A percentile compares a stretch with the other conserved stretches of the same genome.
These are phyloP conservation scores for Amphicarpaea edgeworthii DNA, from an alignment of 306 rosid genomes.

Conservation along the genomic window DNA sequence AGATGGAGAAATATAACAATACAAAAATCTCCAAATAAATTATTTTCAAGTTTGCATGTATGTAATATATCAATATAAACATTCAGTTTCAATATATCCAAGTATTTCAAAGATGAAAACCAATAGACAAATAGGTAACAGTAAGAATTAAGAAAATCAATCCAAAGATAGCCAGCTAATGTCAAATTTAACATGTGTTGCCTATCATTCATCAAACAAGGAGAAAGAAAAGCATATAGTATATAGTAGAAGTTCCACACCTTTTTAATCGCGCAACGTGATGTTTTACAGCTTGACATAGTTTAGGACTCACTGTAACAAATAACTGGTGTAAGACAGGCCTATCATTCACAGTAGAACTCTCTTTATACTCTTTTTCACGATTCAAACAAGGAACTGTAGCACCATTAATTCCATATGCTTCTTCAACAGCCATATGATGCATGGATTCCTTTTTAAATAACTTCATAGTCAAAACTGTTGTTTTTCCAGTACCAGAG, in stretches of 20 bases:
- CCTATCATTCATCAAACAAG: background rate
- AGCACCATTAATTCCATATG: constrained; percentile 21
- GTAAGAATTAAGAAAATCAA: background rate
- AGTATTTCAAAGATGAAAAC: background rate
- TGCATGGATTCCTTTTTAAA: constrained; percentile 63
- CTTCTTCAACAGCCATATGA: constrained; percentile 51
- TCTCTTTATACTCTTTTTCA: constrained; percentile 24
- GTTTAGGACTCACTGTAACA: constrained; percentile 83
- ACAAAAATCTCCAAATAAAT: background rate
- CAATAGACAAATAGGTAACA: background rate
- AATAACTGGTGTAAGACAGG: constrained; percentile 67
- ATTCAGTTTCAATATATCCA: background rate
- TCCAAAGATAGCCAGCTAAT: background rate
- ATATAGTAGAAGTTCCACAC: constrained; percentile 42
- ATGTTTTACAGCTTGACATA: constrained; percentile 73
- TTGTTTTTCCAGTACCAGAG: constrained; percentile 94
- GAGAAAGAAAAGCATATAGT: background rate
- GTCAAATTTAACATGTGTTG: background rate
- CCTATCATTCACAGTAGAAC: constrained; percentile 34
- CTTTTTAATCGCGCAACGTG: constrained; percentile 74
- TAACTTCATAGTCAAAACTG: constrained; percentile 80
- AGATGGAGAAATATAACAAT: background rate
- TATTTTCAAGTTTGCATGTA: background rate
- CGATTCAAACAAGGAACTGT: constrained; percentile 37
- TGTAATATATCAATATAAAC: background rate